Conservation (phyloP, 768 basidiomycete genomes). For the Leccinum subgranulosum region DNA sequence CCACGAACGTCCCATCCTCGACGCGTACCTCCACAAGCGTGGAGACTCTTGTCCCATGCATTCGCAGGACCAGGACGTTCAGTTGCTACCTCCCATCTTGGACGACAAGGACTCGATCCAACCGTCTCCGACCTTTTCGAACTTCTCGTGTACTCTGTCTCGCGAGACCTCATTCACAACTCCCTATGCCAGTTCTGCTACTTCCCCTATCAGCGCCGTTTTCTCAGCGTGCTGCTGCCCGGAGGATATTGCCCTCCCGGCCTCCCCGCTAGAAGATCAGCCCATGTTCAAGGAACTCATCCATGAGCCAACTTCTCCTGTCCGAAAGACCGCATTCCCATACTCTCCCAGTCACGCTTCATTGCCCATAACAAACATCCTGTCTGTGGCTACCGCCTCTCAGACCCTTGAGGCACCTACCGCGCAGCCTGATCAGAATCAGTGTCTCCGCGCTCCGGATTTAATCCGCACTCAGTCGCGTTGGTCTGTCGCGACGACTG, state of each 20-base stretch:
- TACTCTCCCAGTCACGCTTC: slow-evolving; percentile 5
- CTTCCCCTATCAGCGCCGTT: slow-evolving; percentile 19
- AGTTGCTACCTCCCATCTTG: slow-evolving; percentile 7
- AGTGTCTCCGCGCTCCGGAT: slow-evolving; percentile 5
- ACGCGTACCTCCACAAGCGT: slow-evolving; percentile 12
- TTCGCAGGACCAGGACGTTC: slow-evolving; percentile 15
- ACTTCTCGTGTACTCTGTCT: slow-evolving; percentile 25
- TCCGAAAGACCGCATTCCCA: neutral
- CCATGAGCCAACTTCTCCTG: slow-evolving; percentile 4
- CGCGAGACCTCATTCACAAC: slow-evolving; percentile 27
- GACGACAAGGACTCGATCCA: slow-evolving; percentile 27
- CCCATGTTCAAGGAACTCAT: neutral
- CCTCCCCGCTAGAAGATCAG: slow-evolving; percentile 19
- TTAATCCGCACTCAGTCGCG: slow-evolving; percentile 14
- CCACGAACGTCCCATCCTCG: slow-evolving; percentile 12
- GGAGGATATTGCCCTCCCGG: slow-evolving; percentile 25
- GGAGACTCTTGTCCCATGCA: slow-evolving; percentile 10
- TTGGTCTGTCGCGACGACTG: slow-evolving; percentile 33
- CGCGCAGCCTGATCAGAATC: neutral
- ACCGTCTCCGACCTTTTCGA: slow-evolving; percentile 29
- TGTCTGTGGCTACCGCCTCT: slow-evolving; percentile 9
- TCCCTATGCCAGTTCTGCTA: slow-evolving; percentile 17
- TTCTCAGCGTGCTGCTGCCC: slow-evolving; percentile 20
- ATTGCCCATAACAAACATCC: slow-evolving; percentile 4
- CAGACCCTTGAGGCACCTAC: neutral